A percentile compares a stretch with the other conserved stretches of the same genome.
phyloP scores from a whole-genome alignment of 345 rosid genomes.

The Eutrema japonicum region DNA sequence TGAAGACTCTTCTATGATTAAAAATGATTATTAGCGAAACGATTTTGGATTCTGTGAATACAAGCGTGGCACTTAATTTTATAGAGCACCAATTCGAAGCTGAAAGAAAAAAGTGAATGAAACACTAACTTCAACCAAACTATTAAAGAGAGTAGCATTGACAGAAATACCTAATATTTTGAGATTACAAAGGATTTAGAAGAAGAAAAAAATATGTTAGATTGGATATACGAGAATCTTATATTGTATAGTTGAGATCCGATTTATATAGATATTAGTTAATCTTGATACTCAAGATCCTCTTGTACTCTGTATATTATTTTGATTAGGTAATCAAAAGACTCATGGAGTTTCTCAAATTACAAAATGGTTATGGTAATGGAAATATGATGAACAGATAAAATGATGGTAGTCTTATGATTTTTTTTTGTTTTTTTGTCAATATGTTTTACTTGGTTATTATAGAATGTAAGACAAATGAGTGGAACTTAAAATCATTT shows the following conservation, averaged over 20 bases:
- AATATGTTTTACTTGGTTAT: background rate
- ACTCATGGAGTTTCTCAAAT: background rate
- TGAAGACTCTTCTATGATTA: constrained; percentile 1
- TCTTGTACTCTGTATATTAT: background rate
- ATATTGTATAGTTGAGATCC: constrained; percentile 2
- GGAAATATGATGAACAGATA: too few species aligned
- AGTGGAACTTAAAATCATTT: constrained; percentile 14
- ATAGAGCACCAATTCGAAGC: constrained; percentile 28
- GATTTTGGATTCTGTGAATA: constrained; percentile 40
- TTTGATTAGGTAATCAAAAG: background rate
- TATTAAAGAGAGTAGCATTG: constrained; percentile 4
- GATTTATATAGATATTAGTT: constrained; percentile 5
- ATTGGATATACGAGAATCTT: constrained; percentile 34
- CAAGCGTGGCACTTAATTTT: constrained; percentile 14
- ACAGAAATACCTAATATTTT: constrained; percentile 27
- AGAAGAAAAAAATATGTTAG: background rate
- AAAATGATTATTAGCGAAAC: constrained; percentile 10
- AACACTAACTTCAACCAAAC: constrained; percentile 28
- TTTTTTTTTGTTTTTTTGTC: background rate
- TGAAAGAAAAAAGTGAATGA: constrained; percentile 25
- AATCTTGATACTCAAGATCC: background rate
- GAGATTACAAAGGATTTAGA: background rate
- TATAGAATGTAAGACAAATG: background rate
- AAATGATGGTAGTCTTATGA: background rate
- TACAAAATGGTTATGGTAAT: background rate